Evolutionary conservation across 2,329 filamentous ascomycete species (phyloP).

Genomic region (Claviceps purpurea): DNA sequence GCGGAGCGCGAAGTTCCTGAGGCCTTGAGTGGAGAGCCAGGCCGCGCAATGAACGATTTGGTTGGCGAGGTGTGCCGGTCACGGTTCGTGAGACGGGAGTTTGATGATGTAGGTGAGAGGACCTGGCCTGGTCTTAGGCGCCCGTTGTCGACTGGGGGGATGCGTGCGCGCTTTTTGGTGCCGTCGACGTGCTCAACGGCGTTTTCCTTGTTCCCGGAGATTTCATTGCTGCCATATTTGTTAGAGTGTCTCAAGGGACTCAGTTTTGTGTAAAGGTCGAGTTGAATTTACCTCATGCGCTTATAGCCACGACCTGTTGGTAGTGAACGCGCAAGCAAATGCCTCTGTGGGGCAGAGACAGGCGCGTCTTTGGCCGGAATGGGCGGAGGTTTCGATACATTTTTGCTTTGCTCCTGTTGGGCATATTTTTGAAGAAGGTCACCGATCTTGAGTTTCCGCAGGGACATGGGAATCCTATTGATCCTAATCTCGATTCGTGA

Average conservation of each 20-base stretch:
- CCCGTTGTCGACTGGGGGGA: conserved; percentile 27
- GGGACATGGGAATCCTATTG: conserved; percentile 71
- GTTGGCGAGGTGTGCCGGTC: conserved; percentile 35
- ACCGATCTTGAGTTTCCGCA: conserved; percentile 70
- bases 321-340: conserved; percentile 11
- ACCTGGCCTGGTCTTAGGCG: conserved; percentile 39
- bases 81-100: conserved; percentile 50
- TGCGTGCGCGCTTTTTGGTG: conserved; percentile 53
- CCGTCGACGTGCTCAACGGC: conserved; percentile 43
- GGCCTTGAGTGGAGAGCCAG: conserved; percentile 49
- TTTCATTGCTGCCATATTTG: conserved; percentile 40
- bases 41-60: conserved; percentile 44
- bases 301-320: conserved; percentile 25
- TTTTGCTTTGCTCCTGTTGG: conserved; percentile 30
- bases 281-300: conserved; percentile 32
- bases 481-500: conserved; percentile 84
- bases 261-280: neutral
- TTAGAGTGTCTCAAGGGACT: conserved; percentile 4
- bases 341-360: conserved; percentile 23
- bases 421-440: conserved; percentile 51
- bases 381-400: conserved; percentile 26
- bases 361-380: conserved; percentile 37
- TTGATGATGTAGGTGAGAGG: conserved; percentile 71
- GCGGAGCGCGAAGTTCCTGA: conserved; percentile 25
- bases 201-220: conserved; percentile 67